Base-by-base conservation (phyloP, 2,329 filamentous ascomycete genomes). In the Aspergillus vadensis region DNA sequence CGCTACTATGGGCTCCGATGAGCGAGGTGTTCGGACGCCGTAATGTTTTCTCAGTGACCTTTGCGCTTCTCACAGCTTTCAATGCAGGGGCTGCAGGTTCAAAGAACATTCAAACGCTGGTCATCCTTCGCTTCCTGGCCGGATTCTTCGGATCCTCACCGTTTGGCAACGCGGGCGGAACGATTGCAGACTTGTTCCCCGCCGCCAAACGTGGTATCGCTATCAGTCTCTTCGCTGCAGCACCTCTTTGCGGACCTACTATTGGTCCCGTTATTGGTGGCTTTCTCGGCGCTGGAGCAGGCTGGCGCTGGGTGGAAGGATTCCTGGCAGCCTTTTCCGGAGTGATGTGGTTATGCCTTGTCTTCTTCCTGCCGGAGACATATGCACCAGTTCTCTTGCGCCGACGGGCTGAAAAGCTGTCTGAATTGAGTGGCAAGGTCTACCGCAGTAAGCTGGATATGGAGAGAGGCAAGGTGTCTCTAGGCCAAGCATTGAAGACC, bases 231-330 rank as follows among this genome's bases (percentile, higher is more conserved):
- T 91, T 90, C 68, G 85, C 88, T 4, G 81, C 86, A 14, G 86
- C 87, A 7, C 88, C 88, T 0, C 90, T 89, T 71, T 78, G 90
- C 58, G 88, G 88, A 0, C 87, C 88, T 0, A 83, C 76, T 56
- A 85, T 78, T 70, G 87, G 88, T 0, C 89, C 89, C 1, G 86
- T 91, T 50, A 83, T 84, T 4, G 86, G 86, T 63, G 88, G 88
- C 2, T 91, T 91, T 72, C 77, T 90, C 1, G 85, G 86, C 8
- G 81, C 87, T 71, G 79, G 81, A 2, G 82, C 81, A 12, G 88
- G 87, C 15, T 91, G 89, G 89, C 79, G 86, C 67, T 91, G 88
- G 89, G 84, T 91, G n/a, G 80, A 85, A 71, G 86, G 86, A 1
- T 74, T 90, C 51, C 81, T 87, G 70, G 81, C 84, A 51, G 85